Percentiles rank a stretch among this genome's conserved stretches.
Conservation (phyloP, 2,329 filamentous ascomycete species). For the Beauveria australis region DNA sequence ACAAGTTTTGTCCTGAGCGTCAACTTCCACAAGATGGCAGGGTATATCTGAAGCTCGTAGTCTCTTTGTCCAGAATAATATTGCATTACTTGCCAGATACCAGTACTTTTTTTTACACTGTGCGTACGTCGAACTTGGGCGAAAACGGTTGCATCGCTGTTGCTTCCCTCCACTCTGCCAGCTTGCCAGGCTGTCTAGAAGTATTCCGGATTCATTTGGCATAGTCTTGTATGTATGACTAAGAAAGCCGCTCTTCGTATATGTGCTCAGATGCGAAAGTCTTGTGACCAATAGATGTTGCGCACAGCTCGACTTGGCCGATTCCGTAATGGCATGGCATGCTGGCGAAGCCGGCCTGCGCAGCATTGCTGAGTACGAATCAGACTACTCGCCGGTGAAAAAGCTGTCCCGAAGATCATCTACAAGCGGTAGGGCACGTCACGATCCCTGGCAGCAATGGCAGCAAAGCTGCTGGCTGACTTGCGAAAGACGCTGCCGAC, state of each 20-base stretch:
- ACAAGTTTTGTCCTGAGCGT: conserved; percentile 13
- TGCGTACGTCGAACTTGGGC: too few relatives aligned
- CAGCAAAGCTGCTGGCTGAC: neutral
- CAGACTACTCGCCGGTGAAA: neutral
- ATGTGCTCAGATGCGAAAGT: neutral
- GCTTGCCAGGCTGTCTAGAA: too few relatives aligned
- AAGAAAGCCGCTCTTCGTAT: neutral
- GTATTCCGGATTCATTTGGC: too few relatives aligned
- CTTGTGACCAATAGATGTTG: too few relatives aligned
- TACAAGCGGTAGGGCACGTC: neutral
- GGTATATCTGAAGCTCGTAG: neutral
- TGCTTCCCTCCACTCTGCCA: too few relatives aligned
- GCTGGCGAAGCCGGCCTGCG: neutral
- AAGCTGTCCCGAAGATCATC: neutral
- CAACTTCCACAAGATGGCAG: neutral
- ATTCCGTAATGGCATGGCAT: neutral
- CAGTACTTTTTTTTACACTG: neutral
- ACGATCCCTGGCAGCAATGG: neutral
- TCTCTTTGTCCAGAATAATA: neutral
- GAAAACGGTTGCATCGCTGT: too few relatives aligned
- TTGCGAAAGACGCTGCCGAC: neutral
- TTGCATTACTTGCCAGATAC: neutral
- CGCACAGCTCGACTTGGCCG: too few relatives aligned
- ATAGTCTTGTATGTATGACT: too few relatives aligned
- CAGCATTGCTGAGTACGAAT: neutral